Evolutionary conservation across 768 basidiomycete genomes (phyloP), one percentile per base, ranked within the genome.

Genomic region (Amanita inopinata): DNA sequence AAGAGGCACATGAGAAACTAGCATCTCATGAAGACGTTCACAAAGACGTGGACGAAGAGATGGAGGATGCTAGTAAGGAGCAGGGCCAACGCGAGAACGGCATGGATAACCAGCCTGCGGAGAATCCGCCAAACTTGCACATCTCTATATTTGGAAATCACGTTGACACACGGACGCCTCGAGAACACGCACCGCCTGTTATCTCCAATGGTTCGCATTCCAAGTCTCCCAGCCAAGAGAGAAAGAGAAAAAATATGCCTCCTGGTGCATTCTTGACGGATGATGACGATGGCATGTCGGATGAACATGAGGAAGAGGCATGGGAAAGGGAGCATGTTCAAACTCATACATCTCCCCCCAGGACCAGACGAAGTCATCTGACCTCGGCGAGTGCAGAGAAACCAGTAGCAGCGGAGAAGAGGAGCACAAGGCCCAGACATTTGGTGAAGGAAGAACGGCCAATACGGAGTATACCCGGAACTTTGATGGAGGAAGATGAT

Each of bases 211-310:
- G 50, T 40, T 44, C 48, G 44, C 47, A 48, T 39, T 35, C 54
- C 27, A 44, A 49, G 34, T 36, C 57, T 32, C 40, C 53, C 46
- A 15, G 45, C 45, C 49, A 48, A 24, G 38, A 51, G 22, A 34
- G 32, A 18, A 36, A 46, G 40, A 49, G 45, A 28, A 61, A 56
- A 44, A 66, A 56, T 34, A 57, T 58, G 27, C 65, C 62, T 4
- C 73, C 73, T 7, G 72, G 71, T 0, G 71, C 71, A 24, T 75
- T 76, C 48, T 55, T 57, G 1, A 67, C 67, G 2, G 69, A 69
- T 7, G 71, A 70, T 15, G 56, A 66, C 2, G 59, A 52, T 9
- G 51, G 46, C 11, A 34, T 31, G 12, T 54, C 58, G 11, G 52
- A 55, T 20, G 55, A 60, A 46, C 43, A 51, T 8, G 61, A 61